Evolutionary conservation across 352 stramenopile genomes (phyloP).

Genomic region (Phytophthora nicotianae): DNA sequence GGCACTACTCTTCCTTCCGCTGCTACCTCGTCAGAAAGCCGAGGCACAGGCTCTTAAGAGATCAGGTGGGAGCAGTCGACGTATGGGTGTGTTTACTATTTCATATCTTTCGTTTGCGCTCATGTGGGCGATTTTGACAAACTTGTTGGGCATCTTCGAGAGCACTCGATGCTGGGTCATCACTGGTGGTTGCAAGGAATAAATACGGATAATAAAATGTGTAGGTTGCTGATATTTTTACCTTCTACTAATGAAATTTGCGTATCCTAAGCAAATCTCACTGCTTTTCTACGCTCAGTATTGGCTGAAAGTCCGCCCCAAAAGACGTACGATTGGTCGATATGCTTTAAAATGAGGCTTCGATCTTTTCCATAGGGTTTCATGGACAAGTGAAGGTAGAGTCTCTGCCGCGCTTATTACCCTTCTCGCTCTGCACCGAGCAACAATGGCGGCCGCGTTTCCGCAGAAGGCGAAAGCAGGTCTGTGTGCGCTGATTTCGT

Average conservation of each 20-base stretch:
- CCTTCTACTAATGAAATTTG: neutral
- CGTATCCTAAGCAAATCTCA: neutral
- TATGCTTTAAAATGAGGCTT: constrained; percentile 5
- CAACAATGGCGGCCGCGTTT: constrained; percentile 19
- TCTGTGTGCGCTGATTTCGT: constrained; percentile 54
- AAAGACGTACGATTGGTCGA: neutral
- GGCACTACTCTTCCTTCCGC: constrained; percentile 39
- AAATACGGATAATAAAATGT: too few relatives aligned
- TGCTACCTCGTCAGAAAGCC: constrained; percentile 53
- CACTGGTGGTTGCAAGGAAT: constrained; percentile 47
- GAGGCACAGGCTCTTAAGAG: constrained; percentile 51
- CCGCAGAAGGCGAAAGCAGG: constrained; percentile 36
- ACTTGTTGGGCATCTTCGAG: constrained; percentile 54
- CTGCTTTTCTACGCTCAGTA: neutral
- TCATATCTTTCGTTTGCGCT: constrained; percentile 47
- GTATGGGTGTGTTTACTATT: constrained; percentile 49
- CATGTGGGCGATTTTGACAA: constrained; percentile 50
- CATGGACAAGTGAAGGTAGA: neutral
- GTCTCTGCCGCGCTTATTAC: constrained; percentile 3
- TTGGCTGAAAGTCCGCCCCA: neutral
- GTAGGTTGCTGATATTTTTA: neutral
- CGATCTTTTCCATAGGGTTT: constrained; percentile 20
- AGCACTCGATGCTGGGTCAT: constrained; percentile 58
- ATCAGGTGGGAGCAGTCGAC: constrained; percentile 43
- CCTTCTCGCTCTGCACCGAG: neutral